Conservation (phyloP, 805 yeast species). For the Wickerhamiella musiphila region DNA sequence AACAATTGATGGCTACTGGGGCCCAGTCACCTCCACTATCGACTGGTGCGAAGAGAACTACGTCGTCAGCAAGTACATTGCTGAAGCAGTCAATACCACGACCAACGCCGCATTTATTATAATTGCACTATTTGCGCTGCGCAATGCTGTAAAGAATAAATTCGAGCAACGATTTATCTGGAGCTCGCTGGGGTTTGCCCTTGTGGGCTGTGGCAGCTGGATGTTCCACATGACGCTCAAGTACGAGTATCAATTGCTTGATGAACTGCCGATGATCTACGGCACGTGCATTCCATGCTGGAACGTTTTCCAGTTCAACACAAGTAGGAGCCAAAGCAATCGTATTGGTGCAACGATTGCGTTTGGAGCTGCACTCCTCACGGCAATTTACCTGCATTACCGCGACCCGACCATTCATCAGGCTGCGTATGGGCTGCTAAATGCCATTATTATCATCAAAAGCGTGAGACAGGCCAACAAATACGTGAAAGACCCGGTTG, state of each 20-base stretch:
- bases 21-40: constrained; percentile 59
- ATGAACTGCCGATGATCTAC: constrained; percentile 95
- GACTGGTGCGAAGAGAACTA: constrained; percentile 99
- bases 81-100: constrained; percentile 75
- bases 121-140: constrained; percentile 47
- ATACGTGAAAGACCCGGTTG: constrained; percentile 34
- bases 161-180: constrained; percentile 56
- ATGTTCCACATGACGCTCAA: constrained; percentile 88
- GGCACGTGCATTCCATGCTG: constrained; percentile 93
- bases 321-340: constrained; percentile 24
- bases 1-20: constrained; percentile 19
- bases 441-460: constrained; percentile 50
- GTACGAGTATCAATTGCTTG: constrained; percentile 79
- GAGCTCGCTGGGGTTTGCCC: constrained; percentile 60
- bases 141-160: constrained; percentile 38
- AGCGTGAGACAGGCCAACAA: constrained; percentile 34
- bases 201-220: constrained; percentile 91
- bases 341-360: constrained; percentile 32
- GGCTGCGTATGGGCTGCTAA: constrained; percentile 62
- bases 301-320: constrained; percentile 54
- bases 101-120: constrained; percentile 45
- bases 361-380: constrained; percentile 40
- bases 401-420: constrained; percentile 84
- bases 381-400: constrained; percentile 52
- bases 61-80: constrained; percentile 67